These are phyloP conservation scores for Orbilia oligospora DNA, from an alignment of 2,329 filamentous ascomycete species.

Conservation along the genomic window DNA sequence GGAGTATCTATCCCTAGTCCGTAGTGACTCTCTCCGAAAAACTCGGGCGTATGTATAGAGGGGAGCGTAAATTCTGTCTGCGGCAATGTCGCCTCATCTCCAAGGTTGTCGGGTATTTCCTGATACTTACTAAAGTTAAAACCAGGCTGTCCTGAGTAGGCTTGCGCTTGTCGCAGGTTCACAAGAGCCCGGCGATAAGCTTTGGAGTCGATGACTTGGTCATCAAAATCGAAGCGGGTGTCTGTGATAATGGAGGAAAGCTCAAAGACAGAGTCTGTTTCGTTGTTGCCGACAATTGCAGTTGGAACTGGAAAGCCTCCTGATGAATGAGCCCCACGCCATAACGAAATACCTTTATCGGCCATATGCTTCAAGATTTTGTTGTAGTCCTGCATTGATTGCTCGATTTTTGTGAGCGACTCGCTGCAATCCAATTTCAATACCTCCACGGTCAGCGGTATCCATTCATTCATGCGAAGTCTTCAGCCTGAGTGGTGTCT, in stretches of 20 bases:
- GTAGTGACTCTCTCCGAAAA: no score
- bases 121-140: no score
- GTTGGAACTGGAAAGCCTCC: no score
- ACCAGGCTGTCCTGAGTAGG: not conserved
- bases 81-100: no score
- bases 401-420: constrained; percentile 3
- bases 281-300: no score
- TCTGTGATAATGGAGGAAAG: not conserved
- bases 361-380: constrained; percentile 3
- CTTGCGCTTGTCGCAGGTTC: constrained; percentile 1
- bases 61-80: no score
- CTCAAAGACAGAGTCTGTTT: not conserved
- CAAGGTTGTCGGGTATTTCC: no score
- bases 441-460: no score
- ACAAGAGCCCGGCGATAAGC: constrained; percentile 14
- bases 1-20: no score
- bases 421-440: not conserved
- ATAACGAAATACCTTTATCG: not conserved
- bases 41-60: no score
- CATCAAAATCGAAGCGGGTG: constrained; percentile 2
- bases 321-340: not conserved
- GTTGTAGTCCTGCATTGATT: constrained; percentile 22
- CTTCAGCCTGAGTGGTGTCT: not conserved
- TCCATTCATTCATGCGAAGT: no score
- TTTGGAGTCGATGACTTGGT: constrained; percentile 13